Evolutionary conservation across 345 rosid species (phyloP), one percentile per base, ranked within the genome.

Genomic region (Dipteronia dyeriana): DNA sequence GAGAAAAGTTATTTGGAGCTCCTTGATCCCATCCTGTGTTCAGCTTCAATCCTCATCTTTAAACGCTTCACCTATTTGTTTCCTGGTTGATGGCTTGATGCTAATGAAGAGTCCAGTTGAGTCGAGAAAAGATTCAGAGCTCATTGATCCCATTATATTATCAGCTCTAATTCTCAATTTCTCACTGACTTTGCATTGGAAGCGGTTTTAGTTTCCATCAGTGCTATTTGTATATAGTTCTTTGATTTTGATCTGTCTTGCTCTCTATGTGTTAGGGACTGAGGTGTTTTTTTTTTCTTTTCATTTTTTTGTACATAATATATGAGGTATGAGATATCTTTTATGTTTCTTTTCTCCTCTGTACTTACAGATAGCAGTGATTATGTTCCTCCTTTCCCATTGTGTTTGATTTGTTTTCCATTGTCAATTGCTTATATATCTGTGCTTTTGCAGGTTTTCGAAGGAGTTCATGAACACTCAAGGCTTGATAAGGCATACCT

Each of bases 381-480:
- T 54, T 17, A 9, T 29, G 22, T 9, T 63, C 60, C 17, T 31
- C 25, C 1, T 3, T 47, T 20, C 5, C 13, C 47, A 14, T 61
- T 16, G 56, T 2, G 13, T 70, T 20, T 61, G 16, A 8, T 75
- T 19, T 12, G 39, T 34, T 19, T 3, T 4, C 38, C 11, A n/a
- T 22, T 23, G 12, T 17, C 66, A 39, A 9, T 53, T 70, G 56
- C 71, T 80, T 4, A 29, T 68, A 11, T 62, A 17, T 34, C 54
- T 66, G 9, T 76, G 66, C 71, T 75, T 53, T 75, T 67, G 60
- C 84, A 87, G 92, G 69, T 34, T 78, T 31, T 89, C 90, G 29
- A 89, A 89, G 85, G 89, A 87, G 78, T 85, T 89, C 78, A 73
- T 75, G 80, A 82, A 74, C 77, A 84, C 89, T 17, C 88, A 78